A percentile compares a stretch with the other conserved stretches of the same genome.
Evolutionary conservation across 495 filamentous ascomycete genomes (phyloP).

Genomic region (Patellaria atrata): DNA sequence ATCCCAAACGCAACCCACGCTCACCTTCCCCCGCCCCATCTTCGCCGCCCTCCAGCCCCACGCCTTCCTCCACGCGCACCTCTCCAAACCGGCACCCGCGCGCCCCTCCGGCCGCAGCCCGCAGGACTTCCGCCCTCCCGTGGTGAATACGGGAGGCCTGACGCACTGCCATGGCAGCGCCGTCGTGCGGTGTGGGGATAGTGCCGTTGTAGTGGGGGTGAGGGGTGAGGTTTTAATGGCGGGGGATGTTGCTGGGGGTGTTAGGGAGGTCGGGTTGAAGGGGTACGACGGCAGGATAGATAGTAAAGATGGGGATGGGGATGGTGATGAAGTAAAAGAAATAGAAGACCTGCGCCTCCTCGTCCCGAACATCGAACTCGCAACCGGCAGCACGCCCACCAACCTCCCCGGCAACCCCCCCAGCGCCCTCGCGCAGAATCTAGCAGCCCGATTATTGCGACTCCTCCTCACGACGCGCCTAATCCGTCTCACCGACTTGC

Average conservation of each 20-base stretch:
- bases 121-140: constrained; percentile 49
- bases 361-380: constrained; percentile 83
- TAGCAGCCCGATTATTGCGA: constrained; percentile 60
- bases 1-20: constrained; percentile 25
- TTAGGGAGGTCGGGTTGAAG: constrained; percentile 5
- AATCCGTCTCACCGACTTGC: constrained; percentile 45
- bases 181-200: constrained; percentile 77
- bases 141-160: constrained; percentile 63
- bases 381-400: constrained; percentile 74
- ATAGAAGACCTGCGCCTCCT: constrained; percentile 52
- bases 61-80: constrained; percentile 77
- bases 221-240: constrained; percentile 72
- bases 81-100: constrained; percentile 44
- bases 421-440: constrained; percentile 61
- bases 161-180: constrained; percentile 80
- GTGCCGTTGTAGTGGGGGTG: constrained; percentile 81
- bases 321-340: constrained; percentile 34
- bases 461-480: constrained; percentile 56
- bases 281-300: constrained; percentile 7
- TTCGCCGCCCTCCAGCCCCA: constrained; percentile 84
- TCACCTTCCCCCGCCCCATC: constrained; percentile 63
- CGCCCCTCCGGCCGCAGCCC: constrained; percentile 70
- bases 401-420: constrained; percentile 76
- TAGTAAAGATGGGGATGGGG: constrained; percentile 10
- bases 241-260: constrained; percentile 51